A percentile compares a stretch with the other conserved stretches of the same genome.
Conservation (phyloP, 805 yeast species). For the Starmerella potacharoeniae region DNA sequence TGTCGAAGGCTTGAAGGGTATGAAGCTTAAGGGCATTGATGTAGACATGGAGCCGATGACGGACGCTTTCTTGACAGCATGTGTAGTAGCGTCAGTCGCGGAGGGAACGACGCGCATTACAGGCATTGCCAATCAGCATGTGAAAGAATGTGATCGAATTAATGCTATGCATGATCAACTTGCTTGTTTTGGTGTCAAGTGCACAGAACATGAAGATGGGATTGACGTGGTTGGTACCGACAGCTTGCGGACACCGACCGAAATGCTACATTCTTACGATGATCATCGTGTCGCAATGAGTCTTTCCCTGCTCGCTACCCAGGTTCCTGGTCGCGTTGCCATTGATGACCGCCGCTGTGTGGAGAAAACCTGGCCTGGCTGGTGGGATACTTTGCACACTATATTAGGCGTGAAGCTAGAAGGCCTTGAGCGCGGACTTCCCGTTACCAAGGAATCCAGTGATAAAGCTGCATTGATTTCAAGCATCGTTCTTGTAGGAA, state of each 20-base stretch:
- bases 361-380: conserved; percentile 98
- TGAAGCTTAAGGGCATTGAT: conserved; percentile 59
- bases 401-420: conserved; percentile 49
- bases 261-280: conserved; percentile 51
- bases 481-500: conserved; percentile 76
- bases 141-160: conserved; percentile 92
- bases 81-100: conserved; percentile 94
- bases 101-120: conserved; percentile 62
- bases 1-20: conserved; percentile 65
- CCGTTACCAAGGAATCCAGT: neutral
- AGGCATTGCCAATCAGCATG: conserved; percentile 97
- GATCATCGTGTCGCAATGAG: conserved; percentile 99
- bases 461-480: conserved; percentile 29
- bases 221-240: conserved; percentile 67
- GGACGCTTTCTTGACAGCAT: conserved; percentile 93
- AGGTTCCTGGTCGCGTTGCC: conserved; percentile 49
- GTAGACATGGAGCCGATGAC: conserved; percentile 99
- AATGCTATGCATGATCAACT: conserved; percentile 86
- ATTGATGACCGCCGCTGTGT: conserved; percentile 85
- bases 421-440: conserved; percentile 35
- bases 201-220: conserved; percentile 84
- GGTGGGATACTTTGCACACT: conserved; percentile 89
- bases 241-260: neutral
- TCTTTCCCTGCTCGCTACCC: conserved; percentile 75
- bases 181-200: conserved; percentile 79